phyloP scores from a whole-genome alignment of 2,329 filamentous ascomycete species.

The Arthroderma sp. region DNA sequence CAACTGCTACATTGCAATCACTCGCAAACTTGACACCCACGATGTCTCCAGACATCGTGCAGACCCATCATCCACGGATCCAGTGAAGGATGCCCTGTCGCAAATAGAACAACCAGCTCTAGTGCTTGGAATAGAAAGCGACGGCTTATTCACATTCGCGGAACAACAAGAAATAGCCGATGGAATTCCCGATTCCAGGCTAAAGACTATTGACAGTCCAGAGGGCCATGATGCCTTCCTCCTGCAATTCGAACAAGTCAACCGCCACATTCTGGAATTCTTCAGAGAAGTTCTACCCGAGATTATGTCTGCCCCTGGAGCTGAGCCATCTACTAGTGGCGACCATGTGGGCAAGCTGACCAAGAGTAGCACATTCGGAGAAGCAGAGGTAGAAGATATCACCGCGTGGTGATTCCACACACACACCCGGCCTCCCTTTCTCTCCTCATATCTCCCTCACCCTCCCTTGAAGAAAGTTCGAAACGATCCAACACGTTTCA shows the following conservation, averaged over 20 bases:
- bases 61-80: conserved; percentile 23
- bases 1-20: conserved; percentile 98
- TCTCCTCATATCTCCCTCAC: neutral
- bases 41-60: conserved; percentile 72
- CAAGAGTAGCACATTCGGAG: conserved; percentile 86
- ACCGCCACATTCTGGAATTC: conserved; percentile 72
- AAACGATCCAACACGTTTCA: neutral
- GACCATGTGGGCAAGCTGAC: conserved; percentile 49
- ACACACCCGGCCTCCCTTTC: neutral
- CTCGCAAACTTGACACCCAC: conserved; percentile 92
- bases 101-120: conserved; percentile 80
- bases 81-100: conserved; percentile 60
- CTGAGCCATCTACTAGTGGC: conserved; percentile 35
- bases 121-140: conserved; percentile 86
- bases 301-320: conserved; percentile 60
- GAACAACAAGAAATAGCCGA: conserved; percentile 87
- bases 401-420: conserved; percentile 63
- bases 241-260: conserved; percentile 94
- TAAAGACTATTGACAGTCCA: conserved; percentile 81
- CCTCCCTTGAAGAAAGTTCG: neutral
- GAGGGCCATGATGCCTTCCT: conserved; percentile 96
- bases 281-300: conserved; percentile 70
- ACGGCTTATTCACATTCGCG: conserved; percentile 91
- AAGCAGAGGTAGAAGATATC: conserved; percentile 92
- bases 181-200: conserved; percentile 59